A percentile compares a stretch with the other conserved stretches of the same genome.
phyloP scores from a whole-genome alignment of 441 rosid species.

The Syzygium malaccense region DNA sequence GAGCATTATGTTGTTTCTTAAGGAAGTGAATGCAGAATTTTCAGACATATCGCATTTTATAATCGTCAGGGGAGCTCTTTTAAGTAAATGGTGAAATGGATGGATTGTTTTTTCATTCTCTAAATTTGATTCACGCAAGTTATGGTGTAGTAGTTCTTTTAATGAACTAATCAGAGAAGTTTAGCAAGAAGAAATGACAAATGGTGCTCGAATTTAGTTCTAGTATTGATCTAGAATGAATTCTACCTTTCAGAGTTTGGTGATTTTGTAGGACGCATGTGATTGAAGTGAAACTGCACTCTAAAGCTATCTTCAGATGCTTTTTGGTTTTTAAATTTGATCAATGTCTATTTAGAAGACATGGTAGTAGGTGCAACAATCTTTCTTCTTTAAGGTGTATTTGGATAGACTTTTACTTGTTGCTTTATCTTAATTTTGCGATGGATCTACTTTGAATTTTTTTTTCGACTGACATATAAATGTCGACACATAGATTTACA shows the following conservation, averaged over 20 bases:
- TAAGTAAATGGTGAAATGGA: neutral
- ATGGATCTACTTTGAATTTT: neutral
- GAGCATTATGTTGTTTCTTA: constrained; percentile 8
- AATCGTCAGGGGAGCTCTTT: neutral
- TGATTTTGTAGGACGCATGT: neutral
- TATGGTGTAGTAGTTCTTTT: neutral
- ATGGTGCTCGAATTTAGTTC: neutral
- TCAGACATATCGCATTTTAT: neutral
- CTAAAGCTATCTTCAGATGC: neutral
- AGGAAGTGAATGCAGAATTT: neutral
- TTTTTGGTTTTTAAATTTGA: neutral
- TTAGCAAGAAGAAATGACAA: neutral
- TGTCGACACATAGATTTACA: neutral
- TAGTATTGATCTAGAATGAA: neutral
- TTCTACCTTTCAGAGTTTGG: neutral
- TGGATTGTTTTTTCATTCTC: neutral
- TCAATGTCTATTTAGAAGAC: neutral
- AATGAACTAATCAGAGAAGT: neutral
- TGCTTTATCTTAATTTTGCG: neutral
- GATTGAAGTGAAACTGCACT: neutral
- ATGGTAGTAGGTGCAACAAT: neutral
- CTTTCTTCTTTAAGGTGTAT: neutral
- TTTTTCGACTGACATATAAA: neutral
- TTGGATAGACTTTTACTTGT: neutral
- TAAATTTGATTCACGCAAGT: neutral